Percentiles rank a stretch among this genome's conserved stretches.
These are phyloP conservation scores for Dothideomycetes sp. DNA, from an alignment of 2,329 filamentous ascomycete genomes.

Conservation along the genomic window DNA sequence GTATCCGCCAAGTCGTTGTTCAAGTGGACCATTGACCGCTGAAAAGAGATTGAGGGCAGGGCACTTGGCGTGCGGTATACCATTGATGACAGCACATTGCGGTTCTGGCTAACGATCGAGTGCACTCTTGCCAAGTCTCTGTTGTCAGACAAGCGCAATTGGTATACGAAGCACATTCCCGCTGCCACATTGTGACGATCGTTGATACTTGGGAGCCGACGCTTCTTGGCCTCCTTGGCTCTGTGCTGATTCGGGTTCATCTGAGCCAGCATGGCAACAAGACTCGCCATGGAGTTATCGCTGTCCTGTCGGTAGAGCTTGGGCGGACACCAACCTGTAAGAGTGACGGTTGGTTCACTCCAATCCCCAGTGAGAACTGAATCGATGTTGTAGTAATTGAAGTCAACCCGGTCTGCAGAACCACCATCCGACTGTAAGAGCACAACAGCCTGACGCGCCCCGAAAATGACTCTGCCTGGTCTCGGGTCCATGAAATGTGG, in stretches of 20 bases:
- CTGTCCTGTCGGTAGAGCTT: constrained; percentile 22
- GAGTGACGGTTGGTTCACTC: constrained; percentile 22
- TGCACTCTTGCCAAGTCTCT: constrained; percentile 16
- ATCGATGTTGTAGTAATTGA: constrained; percentile 32
- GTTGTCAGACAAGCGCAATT: constrained; percentile 19
- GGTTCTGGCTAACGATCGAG: constrained; percentile 13
- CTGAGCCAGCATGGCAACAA: constrained; percentile 8
- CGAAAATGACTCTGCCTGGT: constrained; percentile 27
- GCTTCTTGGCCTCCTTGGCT: constrained; percentile 14
- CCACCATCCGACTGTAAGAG: constrained; percentile 12
- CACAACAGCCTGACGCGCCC: constrained; percentile 15
- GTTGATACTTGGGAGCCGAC: constrained; percentile 26
- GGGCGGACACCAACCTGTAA: constrained; percentile 28
- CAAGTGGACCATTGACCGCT: constrained; percentile 20
- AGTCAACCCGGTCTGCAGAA: constrained; percentile 24
- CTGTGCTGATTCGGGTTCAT: constrained; percentile 8
- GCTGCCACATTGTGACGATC: constrained; percentile 26
- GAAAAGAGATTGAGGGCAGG: constrained; percentile 9
- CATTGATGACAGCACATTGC: constrained; percentile 14
- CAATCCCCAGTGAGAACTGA: constrained; percentile 22
- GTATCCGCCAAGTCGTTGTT: constrained; percentile 22
- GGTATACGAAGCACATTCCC: constrained; percentile 42
- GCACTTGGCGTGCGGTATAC: constrained; percentile 13
- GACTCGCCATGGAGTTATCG: constrained; percentile 3
- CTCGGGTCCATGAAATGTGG: constrained; percentile 30